These are phyloP conservation scores for Phoma sp. DNA, from an alignment of 2,329 filamentous ascomycete genomes.

Conservation along the genomic window DNA sequence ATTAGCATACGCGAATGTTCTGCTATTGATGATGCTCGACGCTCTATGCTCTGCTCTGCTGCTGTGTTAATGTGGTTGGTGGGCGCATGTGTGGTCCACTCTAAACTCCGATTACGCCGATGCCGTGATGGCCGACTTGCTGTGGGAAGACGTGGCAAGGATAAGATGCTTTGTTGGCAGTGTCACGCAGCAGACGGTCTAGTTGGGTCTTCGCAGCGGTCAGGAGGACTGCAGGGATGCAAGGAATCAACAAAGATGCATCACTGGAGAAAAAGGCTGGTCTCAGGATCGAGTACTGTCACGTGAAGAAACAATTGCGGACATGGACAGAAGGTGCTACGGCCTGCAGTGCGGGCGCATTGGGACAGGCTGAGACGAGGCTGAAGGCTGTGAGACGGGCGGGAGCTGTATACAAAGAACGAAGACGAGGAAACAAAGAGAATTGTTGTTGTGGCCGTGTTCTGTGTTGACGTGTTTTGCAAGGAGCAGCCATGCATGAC, in stretches of 20 bases:
- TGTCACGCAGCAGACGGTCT: not conserved
- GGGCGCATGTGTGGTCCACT: not conserved
- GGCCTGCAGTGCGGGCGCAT: too few relatives aligned
- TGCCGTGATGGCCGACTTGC: not conserved
- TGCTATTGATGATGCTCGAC: not conserved
- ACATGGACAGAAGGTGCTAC: not conserved
- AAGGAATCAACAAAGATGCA: not conserved
- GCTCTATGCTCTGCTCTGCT: constrained; percentile 3
- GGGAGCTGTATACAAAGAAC: too few relatives aligned
- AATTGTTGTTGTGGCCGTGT: constrained; percentile 9
- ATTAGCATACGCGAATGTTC: not conserved
- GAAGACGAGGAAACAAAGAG: not conserved
- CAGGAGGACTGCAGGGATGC: not conserved
- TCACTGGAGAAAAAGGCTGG: too few relatives aligned
- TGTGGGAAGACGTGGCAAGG: not conserved
- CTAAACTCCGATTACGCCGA: constrained; percentile 21
- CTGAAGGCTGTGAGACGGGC: not conserved
- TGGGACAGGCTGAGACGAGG: not conserved
- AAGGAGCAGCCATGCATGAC: constrained; percentile 10
- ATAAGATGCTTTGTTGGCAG: not conserved
- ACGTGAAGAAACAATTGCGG: constrained; percentile 2
- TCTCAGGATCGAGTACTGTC: not conserved
- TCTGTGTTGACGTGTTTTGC: constrained; percentile 15
- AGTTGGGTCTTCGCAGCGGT: not conserved
- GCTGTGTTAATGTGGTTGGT: not conserved